Base-by-base conservation (phyloP, 257 asterid genomes). In the Solanum pinnatisectum region DNA sequence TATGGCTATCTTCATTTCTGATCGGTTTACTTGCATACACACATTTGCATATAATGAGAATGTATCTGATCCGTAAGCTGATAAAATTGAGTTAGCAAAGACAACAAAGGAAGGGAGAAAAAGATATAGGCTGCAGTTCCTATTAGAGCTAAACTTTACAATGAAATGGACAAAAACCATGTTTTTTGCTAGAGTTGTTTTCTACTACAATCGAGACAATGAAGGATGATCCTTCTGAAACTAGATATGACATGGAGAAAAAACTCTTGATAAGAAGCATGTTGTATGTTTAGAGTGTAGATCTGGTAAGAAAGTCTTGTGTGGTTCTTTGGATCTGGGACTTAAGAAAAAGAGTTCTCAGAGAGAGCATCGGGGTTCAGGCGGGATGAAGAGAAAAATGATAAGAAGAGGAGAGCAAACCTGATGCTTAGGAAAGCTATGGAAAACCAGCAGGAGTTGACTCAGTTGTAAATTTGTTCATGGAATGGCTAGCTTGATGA, bases 1-100 rank as follows among this genome's bases (percentile, higher is more conserved):
- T 91, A 35, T 95, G 99, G 99, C 89, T 96, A 93, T 98, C 99
- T 49, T 95, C 99, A 35, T 94, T 97, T 91, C 96, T 12, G 99
- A 96, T 90, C 92, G 94, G 27, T 98, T 94, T 92, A 95, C 99
- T 2, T 94, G 94, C 88, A 59, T 91, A 73, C 85, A 92, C 36
- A 91, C 98, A 16, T 93, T 96, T 11, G 94, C 95, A 39, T 97
- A 98, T 99, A 97, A 97, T 37, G 97, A 95, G 90, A 94, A 98
- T 90, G 90, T 68, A 36, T 92, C 96, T 7, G 95, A 94, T 89
- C 94, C 98, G 1, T 94, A 95, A 36, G 87, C 95, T 25, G 99
- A 94, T 92, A 93, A 93, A 91, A 89, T 97, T 84, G 97, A 96
- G 92, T 93, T 96, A 44, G 98, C 96, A 0, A 0, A 96, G 96